Conservation (phyloP, 2,329 filamentous ascomycete species). For the Talaromyces atroroseus region DNA sequence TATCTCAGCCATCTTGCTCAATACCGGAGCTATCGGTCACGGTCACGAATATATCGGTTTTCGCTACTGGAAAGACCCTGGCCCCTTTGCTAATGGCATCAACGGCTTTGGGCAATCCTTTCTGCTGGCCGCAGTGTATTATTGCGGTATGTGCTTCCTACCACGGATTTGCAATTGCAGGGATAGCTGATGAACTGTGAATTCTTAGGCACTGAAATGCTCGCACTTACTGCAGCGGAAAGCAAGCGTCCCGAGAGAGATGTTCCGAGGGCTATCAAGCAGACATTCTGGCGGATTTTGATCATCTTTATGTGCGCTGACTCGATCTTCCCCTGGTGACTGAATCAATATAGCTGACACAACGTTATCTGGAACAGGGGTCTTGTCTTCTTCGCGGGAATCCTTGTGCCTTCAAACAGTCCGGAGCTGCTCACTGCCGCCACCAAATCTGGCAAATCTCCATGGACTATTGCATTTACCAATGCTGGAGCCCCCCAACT, state of each 20-base stretch:
- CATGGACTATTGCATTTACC: constrained; percentile 4
- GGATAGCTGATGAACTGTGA: background rate
- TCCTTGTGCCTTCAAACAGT: constrained; percentile 4
- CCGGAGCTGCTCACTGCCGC: constrained; percentile 4
- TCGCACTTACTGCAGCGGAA: constrained; percentile 40
- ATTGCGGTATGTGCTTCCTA: constrained; percentile 20
- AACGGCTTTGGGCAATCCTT: constrained; percentile 32
- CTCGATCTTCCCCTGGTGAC: background rate
- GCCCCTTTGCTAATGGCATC: constrained; percentile 14
- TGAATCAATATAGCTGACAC: background rate
- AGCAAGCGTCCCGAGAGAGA: constrained; percentile 61
- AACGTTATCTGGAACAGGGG: background rate
- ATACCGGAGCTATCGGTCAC: constrained; percentile 32
- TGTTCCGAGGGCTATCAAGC: constrained; percentile 47
- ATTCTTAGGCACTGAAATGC: constrained; percentile 25
- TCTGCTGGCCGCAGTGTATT: constrained; percentile 33
- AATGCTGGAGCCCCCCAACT: constrained; percentile 2
- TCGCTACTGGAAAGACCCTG: constrained; percentile 26
- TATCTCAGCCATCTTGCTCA: constrained; percentile 30
- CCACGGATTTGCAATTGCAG: background rate
- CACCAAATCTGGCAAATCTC: constrained; percentile 7
- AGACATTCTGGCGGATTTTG: constrained; percentile 4
- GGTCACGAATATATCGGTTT: constrained; percentile 33
- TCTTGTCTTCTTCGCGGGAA: constrained; percentile 4
- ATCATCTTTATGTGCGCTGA: background rate